phyloP scores from a whole-genome alignment of 1,284 basidiomycete genomes.

The Schizophyllum commune region DNA sequence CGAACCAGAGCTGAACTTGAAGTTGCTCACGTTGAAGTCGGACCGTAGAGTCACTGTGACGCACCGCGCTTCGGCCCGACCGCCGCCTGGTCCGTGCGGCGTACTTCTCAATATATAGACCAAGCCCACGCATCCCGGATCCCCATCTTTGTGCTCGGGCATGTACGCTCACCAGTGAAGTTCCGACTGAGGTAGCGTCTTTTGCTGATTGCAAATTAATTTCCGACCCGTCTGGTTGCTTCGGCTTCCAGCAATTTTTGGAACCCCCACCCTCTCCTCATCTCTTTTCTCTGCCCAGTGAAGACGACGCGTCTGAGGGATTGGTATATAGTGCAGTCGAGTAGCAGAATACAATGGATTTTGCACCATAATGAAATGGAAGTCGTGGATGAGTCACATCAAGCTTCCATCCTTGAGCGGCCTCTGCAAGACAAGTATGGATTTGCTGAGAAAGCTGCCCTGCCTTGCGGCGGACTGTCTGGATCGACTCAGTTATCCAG shows the following conservation, averaged over 20 bases:
- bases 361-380: neutral
- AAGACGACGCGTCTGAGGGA: neutral
- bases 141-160: constrained; percentile 83
- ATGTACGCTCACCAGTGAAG: constrained; percentile 89
- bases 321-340: neutral
- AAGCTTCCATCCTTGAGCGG: neutral
- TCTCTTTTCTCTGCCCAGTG: constrained; percentile 3
- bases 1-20: too few species aligned
- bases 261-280: constrained; percentile 24
- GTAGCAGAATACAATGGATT: too few species aligned
- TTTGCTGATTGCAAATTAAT: constrained; percentile 94
- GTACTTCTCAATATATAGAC: neutral
- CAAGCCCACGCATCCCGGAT: constrained; percentile 7
- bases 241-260: constrained; percentile 79
- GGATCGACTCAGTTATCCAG: too few species aligned
- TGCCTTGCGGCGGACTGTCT: too few species aligned
- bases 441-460: too few species aligned
- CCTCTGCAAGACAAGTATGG: too few species aligned
- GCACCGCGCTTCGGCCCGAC: neutral
- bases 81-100: neutral
- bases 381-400: neutral
- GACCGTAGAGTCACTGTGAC: neutral
- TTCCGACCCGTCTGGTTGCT: constrained; percentile 78
- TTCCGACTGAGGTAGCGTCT: constrained; percentile 86
- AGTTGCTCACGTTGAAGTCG: too few species aligned